Evolutionary conservation across 2,329 filamentous ascomycete genomes (phyloP), one percentile per base, ranked within the genome.

Genomic region (Neofusicoccum parvum): DNA sequence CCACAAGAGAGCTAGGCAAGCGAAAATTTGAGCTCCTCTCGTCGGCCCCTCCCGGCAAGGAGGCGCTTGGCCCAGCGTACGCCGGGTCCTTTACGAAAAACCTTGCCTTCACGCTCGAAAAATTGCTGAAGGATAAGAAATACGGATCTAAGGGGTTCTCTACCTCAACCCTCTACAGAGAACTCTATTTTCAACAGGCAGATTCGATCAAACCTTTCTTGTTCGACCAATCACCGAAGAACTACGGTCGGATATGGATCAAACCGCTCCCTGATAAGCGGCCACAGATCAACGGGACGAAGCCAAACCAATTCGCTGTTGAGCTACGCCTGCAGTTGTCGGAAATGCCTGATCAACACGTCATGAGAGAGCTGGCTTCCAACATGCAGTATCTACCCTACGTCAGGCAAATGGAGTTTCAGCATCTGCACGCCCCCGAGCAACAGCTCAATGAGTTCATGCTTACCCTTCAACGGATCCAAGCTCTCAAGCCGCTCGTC

Each of bases 121-220:
- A 66, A 4, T 7, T n/a, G 15, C 41, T 59, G 14, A 23, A 6
- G 11, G 20, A 34, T 7, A 32, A 32, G 27, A 17, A 32, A 34
- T 14, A 20, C 23, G 7, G 46, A 53, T 32, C 27, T 15, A 20
- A 53, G 5, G 68, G 68, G 1, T 68, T 70, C 43, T 64, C 67
- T 3, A 70, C 68, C 3, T 65, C 66, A 1, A 50, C 67, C 2
- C 65, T 70, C 4, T 69, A 69, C 46, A 51, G 66, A 85, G 62
- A 86, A 85, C 62, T 82, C 80, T 0, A 78, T 85, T n/a, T 32
- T 71, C 79, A 1, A 77, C 81, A 58, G 76, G 27, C 78, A 81
- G 17, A 79, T 80, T 49, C 79, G 78, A 0, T 75, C 20, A 70
- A 69, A 62, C 67, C 68, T 3, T 65, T 66, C 23, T 51, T 65